phyloP scores from a whole-genome alignment of 345 rosid species.

The Ailanthus altissimus region DNA sequence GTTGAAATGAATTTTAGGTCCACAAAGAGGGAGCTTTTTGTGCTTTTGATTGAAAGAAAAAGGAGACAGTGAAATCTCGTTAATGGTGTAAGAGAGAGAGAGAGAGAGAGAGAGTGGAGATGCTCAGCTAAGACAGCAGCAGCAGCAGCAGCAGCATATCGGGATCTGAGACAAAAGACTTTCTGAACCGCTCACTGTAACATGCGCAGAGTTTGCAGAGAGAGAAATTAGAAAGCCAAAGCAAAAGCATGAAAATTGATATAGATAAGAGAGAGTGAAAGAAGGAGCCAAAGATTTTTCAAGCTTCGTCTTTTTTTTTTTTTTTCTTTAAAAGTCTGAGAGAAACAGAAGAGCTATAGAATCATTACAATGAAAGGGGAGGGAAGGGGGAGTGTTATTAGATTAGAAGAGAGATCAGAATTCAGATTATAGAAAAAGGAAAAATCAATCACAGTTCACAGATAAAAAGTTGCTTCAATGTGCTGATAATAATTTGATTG shows the following conservation, averaged over 20 bases:
- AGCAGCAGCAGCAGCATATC: slow-evolving; percentile 18
- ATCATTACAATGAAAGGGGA: slow-evolving; percentile 41
- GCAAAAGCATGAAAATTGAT: slow-evolving; percentile 12
- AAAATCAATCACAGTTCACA: not conserved
- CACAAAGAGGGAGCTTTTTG: slow-evolving; percentile 26
- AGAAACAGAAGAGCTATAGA: slow-evolving; percentile 26
- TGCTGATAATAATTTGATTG: slow-evolving; percentile 27
- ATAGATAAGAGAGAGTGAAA: slow-evolving; percentile 5
- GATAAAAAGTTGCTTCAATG: slow-evolving; percentile 33
- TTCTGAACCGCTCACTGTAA: slow-evolving; percentile 41
- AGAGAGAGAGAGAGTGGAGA: slow-evolving; percentile 16
- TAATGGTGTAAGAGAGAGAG: slow-evolving; percentile 21
- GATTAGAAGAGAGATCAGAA: slow-evolving; percentile 25
- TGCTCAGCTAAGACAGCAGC: not conserved
- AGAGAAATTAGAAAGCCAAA: slow-evolving; percentile 21
- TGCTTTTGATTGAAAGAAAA: not conserved
- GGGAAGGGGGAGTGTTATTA: not conserved
- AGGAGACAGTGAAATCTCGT: slow-evolving; percentile 14
- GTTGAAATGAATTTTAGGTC: slow-evolving; percentile 24
- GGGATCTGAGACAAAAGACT: slow-evolving; percentile 56
- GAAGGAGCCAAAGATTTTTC: not conserved
- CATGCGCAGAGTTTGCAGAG: slow-evolving; percentile 28
- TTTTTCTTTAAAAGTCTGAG: not conserved
- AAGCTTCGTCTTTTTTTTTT: slow-evolving; percentile 2
- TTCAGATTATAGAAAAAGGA: slow-evolving; percentile 25